Evolutionary conservation across 768 basidiomycete genomes (phyloP), one percentile per base, ranked within the genome.

Genomic region (Strobilomyces echinocephalus): DNA sequence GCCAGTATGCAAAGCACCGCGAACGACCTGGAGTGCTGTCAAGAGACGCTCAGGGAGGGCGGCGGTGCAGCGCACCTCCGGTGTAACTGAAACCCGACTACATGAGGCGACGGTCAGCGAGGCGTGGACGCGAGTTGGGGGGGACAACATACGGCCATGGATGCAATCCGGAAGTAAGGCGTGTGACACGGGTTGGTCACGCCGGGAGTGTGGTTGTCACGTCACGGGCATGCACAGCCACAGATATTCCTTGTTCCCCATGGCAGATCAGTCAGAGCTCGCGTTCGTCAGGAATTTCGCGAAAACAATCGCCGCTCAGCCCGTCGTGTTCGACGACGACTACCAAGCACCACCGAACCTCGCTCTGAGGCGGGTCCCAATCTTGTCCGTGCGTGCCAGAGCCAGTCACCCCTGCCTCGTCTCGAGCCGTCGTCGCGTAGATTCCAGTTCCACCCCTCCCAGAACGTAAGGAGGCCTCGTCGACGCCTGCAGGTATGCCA

Each of bases 1-100:
- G 92, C 92, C 93, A 95, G 73, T 87, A 91, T 12, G 82, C 77
- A 70, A 94, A 94, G 72, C 94, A 97, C 63, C 90, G 80, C 56
- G 89, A 83, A 59, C 83, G 83, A 61, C 91, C 91, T 93, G 57
- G 41, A 34, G 46, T 41, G 28, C 26, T 53, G 54, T 57, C 40
- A 58, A 36, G 49, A 34, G 11, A 28, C n/a, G n/a, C 30, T 28
- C 30, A 43, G 24, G 2, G 2, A 18, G 20, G 9, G 4, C 16
- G 16, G 2, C 20, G n/a, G 14, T 44, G 45, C 21, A n/a, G 64
- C 75, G 47, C 57, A 82, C 82, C 83, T 68, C 83, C 84, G 51
- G 73, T 76, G 65, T 80, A 84, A 47, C 81, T 74, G 69, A 79
- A 86, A 46, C 85, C 85, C 55, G 84, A 85, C 85, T 87, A 55